phyloP scores from a whole-genome alignment of 2,329 filamentous ascomycete genomes.

The Xylaria sp. region DNA sequence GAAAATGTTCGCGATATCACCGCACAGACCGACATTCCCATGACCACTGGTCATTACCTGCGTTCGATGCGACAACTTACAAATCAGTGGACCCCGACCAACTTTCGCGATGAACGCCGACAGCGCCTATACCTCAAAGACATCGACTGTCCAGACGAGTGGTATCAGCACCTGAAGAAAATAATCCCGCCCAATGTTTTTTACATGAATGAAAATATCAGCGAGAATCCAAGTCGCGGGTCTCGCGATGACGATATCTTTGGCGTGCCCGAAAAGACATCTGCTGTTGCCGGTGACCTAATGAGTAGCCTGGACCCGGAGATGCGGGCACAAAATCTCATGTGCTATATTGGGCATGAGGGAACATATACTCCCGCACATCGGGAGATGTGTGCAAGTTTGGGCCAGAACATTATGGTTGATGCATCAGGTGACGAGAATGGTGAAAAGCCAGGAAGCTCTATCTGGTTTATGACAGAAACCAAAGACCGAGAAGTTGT shows the following conservation, averaged over 20 bases:
- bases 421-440: conserved; percentile 80
- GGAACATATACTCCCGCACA: conserved; percentile 96
- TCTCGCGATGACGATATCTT: conserved; percentile 57
- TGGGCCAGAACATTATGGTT: conserved; percentile 99
- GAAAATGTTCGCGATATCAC: conserved; percentile 87
- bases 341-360: conserved; percentile 98
- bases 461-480: conserved; percentile 99
- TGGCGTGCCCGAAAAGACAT: conserved; percentile 62
- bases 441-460: conserved; percentile 85
- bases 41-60: conserved; percentile 91
- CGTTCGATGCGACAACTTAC: conserved; percentile 86
- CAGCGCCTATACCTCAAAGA: conserved; percentile 97
- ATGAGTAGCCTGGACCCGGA: conserved; percentile 90
- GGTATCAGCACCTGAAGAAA: conserved; percentile 82
- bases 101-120: conserved; percentile 80
- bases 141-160: conserved; percentile 91
- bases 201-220: conserved; percentile 86
- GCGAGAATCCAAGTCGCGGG: conserved; percentile 43
- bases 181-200: conserved; percentile 85
- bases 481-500: conserved; percentile 91
- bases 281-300: conserved; percentile 83
- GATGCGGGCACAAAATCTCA: conserved; percentile 95
- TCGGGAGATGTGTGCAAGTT: conserved; percentile 95
- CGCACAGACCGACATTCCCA: conserved; percentile 77
- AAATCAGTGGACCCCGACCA: conserved; percentile 80